Percentiles rank a stretch among this genome's conserved stretches.
Evolutionary conservation across 1,139 yeast species (phyloP).

Genomic region (Saccharomycopsis hybrid): DNA sequence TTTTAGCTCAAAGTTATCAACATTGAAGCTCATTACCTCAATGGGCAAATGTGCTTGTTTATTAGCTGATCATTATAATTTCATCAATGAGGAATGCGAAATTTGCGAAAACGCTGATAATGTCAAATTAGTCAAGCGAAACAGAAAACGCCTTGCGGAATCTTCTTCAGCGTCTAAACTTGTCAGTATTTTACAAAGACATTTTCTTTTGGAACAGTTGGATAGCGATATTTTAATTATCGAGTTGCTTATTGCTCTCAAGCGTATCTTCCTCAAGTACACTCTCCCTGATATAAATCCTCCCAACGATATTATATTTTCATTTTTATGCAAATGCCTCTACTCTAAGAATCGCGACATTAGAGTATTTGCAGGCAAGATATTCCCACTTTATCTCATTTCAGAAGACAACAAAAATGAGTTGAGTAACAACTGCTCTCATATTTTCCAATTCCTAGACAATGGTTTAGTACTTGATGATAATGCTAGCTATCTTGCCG

Average conservation of each 20-base stretch:
- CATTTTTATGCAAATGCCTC: constrained; percentile 12
- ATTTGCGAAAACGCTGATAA: constrained; percentile 10
- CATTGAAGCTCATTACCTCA: constrained; percentile 8
- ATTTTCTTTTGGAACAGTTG: background rate
- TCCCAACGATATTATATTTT: constrained; percentile 9
- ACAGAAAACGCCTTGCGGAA: background rate
- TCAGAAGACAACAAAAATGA: constrained; percentile 34
- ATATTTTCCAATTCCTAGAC: constrained; percentile 16
- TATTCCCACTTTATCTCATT: constrained; percentile 40
- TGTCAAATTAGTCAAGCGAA: background rate
- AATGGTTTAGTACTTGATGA: constrained; percentile 6
- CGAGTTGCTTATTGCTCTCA: constrained; percentile 10
- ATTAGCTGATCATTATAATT: constrained; percentile 3
- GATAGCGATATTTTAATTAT: background rate
- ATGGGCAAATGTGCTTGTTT: constrained; percentile 12
- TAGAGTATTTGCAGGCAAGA: constrained; percentile 25
- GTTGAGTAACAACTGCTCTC: constrained; percentile 34
- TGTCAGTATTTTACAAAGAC: background rate
- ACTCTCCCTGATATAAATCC: constrained; percentile 7
- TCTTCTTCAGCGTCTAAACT: constrained; percentile 3
- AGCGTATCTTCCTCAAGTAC: constrained; percentile 13
- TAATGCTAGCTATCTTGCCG: constrained; percentile 40
- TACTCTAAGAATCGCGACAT: constrained; percentile 14
- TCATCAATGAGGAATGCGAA: background rate
- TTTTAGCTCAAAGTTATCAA: background rate